These are phyloP conservation scores for Verbena officinalis DNA, from an alignment of 257 asterid species.

Conservation along the genomic window DNA sequence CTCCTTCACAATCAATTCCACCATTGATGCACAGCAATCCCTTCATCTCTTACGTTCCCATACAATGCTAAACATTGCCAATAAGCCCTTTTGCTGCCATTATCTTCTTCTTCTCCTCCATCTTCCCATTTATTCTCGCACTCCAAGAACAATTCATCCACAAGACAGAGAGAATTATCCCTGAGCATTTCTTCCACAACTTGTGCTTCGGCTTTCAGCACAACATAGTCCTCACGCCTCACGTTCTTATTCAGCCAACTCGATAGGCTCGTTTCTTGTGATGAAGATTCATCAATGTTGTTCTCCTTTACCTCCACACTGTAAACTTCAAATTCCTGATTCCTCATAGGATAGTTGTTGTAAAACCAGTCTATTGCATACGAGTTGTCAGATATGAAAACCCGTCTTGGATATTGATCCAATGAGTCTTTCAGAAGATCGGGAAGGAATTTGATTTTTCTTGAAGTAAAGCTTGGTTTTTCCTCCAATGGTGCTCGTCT, in stretches of 20 bases:
- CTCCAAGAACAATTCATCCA: slow-evolving; percentile 79
- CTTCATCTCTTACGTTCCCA: slow-evolving; percentile 76
- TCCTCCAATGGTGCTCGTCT: slow-evolving; percentile 25
- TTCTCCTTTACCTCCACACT: slow-evolving; percentile 10
- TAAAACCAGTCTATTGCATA: slow-evolving; percentile 63
- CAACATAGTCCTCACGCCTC: slow-evolving; percentile 65
- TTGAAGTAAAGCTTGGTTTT: slow-evolving; percentile 30
- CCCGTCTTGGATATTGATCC: slow-evolving; percentile 56
- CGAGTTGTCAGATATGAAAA: slow-evolving; percentile 63
- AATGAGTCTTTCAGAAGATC: slow-evolving; percentile 61
- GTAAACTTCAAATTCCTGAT: slow-evolving; percentile 61
- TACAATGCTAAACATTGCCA: slow-evolving; percentile 87
- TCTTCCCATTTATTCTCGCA: slow-evolving; percentile 64
- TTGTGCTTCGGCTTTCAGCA: slow-evolving; percentile 87
- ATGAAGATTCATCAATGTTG: slow-evolving; percentile 20
- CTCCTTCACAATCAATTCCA: slow-evolving; percentile 62
- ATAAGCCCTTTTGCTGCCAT: slow-evolving; percentile 62
- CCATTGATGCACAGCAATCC: slow-evolving; percentile 90
- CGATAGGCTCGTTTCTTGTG: slow-evolving; percentile 39
- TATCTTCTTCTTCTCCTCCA: slow-evolving; percentile 36
- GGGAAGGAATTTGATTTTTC: slow-evolving; percentile 70
- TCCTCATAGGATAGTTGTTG: slow-evolving; percentile 60
- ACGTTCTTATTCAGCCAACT: slow-evolving; percentile 57
- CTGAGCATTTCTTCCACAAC: slow-evolving; percentile 72
- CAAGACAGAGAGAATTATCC: slow-evolving; percentile 50